Base-by-base conservation (phyloP, 306 rosid species). In the Vigna hirtella region DNA sequence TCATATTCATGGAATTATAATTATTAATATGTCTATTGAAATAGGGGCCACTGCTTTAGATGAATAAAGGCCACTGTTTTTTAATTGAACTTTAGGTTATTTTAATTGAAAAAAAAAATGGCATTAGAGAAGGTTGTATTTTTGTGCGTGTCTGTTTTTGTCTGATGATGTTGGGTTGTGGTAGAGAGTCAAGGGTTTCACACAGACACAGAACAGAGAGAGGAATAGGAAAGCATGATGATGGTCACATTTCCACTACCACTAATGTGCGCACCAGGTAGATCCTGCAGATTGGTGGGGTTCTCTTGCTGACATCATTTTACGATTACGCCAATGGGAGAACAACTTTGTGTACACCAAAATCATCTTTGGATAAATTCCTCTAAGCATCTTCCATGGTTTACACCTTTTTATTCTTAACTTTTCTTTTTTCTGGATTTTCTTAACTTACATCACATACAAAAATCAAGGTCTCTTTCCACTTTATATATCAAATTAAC, bases 251-350 rank as follows among this genome's bases (percentile, higher is more conserved):
- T 90, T 84, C 94, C 90, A 88, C 90, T 87, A 79, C 32, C 42
- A 66, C 84, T n/a, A 62, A 74, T 71, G 68, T 92, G 97, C 88
- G 87, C 87, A 79, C 88, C 88, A 83, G 88, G 82, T 87, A 76
- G 89, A 84, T 76, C 38, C 61, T 66, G 45, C 53, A 68, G 70
- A 80, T 73, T 80, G 53, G 68, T 20, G 13, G 70, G 62, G 77
- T 48, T 45, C 12, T 30, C 9, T 70, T 26, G 6, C 59, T 82
- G 76, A 83, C 85, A 86, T 80, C 89, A 79, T 26, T 24, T 62
- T 65, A 40, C 50, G 32, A 38, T 65, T 61, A 61, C 43, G 40
- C 40, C 66, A 58, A 58, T 12, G 3, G 3, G 12, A 24, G 14
- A 58, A 10, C 17, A 9, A 42, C 47, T 24, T 24, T 58, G 1